Evolutionary conservation across 1,139 yeast species (phyloP).

Genomic region (Blastobotrys indianensis): DNA sequence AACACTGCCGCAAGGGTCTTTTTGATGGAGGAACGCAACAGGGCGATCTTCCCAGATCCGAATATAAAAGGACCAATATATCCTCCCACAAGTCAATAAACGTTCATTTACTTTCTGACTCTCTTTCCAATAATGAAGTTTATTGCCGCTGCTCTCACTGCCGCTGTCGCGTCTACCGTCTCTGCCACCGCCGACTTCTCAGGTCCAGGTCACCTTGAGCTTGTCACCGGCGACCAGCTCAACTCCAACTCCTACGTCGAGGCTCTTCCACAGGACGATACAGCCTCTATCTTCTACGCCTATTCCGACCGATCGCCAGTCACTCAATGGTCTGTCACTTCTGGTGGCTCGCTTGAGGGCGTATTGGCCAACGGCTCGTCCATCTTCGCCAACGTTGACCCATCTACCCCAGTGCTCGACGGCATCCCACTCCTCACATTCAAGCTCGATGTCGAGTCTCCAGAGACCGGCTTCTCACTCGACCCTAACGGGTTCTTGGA

Average conservation of each 20-base stretch:
- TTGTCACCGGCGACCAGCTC: constrained; percentile 1
- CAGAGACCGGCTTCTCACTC: constrained; percentile 1
- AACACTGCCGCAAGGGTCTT: too few relatives aligned
- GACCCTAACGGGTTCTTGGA: constrained; percentile 5
- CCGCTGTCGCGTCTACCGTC: constrained; percentile 2
- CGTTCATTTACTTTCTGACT: not conserved
- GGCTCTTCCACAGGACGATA: constrained; percentile 2
- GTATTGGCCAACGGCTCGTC: not conserved
- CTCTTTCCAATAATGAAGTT: constrained; percentile 2
- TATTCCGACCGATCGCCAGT: not conserved
- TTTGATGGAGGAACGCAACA: too few relatives aligned
- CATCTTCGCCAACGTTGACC: not conserved
- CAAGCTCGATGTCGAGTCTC: not conserved
- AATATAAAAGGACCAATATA: too few relatives aligned
- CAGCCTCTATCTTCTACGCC: not conserved
- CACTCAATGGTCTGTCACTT: constrained; percentile 1
- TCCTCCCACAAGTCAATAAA: not conserved
- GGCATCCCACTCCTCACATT: constrained; percentile 4
- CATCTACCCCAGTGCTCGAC: not conserved
- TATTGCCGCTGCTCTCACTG: not conserved
- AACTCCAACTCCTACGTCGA: constrained; percentile 1
- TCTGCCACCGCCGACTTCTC: constrained; percentile 3
- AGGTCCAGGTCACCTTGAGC: not conserved
- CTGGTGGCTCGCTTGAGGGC: constrained; percentile 1
- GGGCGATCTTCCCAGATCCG: too few relatives aligned